Conservation (phyloP, 2,329 filamentous ascomycete species). For the Phialophora macrospora region DNA sequence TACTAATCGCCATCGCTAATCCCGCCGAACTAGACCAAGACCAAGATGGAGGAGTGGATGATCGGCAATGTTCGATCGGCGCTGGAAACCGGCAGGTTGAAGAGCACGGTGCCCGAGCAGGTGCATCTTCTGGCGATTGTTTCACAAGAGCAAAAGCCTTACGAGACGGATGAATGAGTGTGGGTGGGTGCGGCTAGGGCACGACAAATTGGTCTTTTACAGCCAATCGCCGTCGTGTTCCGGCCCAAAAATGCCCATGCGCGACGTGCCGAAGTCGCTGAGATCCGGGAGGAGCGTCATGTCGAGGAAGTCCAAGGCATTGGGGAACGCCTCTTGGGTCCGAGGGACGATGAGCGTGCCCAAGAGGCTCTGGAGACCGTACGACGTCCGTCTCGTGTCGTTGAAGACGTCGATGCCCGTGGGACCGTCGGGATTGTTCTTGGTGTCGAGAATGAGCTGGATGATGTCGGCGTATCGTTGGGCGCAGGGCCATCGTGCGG, state of each 20-base stretch:
- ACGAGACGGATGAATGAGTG: not conserved
- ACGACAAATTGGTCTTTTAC: not conserved
- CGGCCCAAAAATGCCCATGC: slow-evolving; percentile 16
- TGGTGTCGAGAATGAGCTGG: slow-evolving; percentile 24
- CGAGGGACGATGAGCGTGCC: slow-evolving; percentile 5
- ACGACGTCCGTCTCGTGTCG: slow-evolving; percentile 25
- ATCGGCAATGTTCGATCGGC: slow-evolving; percentile 20
- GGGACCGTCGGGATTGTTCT: slow-evolving; percentile 22
- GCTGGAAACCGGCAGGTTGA: slow-evolving; percentile 15
- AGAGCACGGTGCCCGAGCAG: slow-evolving; percentile 17
- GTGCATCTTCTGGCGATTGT: slow-evolving; percentile 19
- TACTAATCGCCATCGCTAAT: not conserved
- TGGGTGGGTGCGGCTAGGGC: not conserved
- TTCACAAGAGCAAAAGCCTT: not conserved
- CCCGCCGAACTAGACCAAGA: slow-evolving; percentile 16
- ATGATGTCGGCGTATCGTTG: slow-evolving; percentile 25
- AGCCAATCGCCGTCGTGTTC: slow-evolving; percentile 24
- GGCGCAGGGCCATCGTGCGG: slow-evolving; percentile 18
- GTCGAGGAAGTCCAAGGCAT: slow-evolving; percentile 23
- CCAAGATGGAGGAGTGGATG: slow-evolving; percentile 23
- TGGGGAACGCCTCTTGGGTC: slow-evolving; percentile 6
- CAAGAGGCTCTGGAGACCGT: slow-evolving; percentile 22
- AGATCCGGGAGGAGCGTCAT: slow-evolving; percentile 14
- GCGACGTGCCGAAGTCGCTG: slow-evolving; percentile 10
- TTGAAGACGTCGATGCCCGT: slow-evolving; percentile 24